phyloP scores from a whole-genome alignment of 495 filamentous ascomycete species.

The Penicillium flavigenum region DNA sequence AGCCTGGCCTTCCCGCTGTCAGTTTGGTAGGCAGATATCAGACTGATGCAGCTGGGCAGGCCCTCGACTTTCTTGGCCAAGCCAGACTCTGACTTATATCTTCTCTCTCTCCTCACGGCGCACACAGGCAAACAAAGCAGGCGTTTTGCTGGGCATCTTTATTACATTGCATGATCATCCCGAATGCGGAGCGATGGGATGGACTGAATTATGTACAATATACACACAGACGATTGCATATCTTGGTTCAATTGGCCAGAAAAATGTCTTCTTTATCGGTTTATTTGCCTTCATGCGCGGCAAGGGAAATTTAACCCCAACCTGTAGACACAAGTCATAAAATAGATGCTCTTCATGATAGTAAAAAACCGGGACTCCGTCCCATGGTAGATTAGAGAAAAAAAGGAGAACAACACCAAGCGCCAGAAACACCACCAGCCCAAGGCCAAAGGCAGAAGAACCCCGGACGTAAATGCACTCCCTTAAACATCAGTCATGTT shows the following conservation, averaged over 20 bases:
- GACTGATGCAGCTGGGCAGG: neutral
- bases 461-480: conserved; percentile 1
- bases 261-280: conserved; percentile 3
- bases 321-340: neutral
- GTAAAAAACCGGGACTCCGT: neutral
- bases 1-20: neutral
- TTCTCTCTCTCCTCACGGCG: conserved; percentile 28
- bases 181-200: conserved; percentile 19
- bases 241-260: conserved; percentile 14
- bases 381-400: conserved; percentile 1
- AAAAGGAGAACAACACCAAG: conserved; percentile 16
- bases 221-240: conserved; percentile 21
- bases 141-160: conserved; percentile 32
- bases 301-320: neutral
- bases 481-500: conserved; percentile 51
- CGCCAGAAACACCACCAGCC: conserved; percentile 28
- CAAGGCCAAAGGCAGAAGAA: conserved; percentile 11
- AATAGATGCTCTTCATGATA: neutral
- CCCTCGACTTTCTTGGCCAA: neutral
- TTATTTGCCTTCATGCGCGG: neutral
- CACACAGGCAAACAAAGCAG: conserved; percentile 21
- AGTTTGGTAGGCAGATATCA: neutral
- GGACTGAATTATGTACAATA: conserved; percentile 29
- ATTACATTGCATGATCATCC: conserved; percentile 28
- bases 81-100: neutral